A percentile compares a stretch with the other conserved stretches of the same genome.
Conservation (phyloP, 768 basidiomycete genomes). For the Coprinellus aureogranulatus region DNA sequence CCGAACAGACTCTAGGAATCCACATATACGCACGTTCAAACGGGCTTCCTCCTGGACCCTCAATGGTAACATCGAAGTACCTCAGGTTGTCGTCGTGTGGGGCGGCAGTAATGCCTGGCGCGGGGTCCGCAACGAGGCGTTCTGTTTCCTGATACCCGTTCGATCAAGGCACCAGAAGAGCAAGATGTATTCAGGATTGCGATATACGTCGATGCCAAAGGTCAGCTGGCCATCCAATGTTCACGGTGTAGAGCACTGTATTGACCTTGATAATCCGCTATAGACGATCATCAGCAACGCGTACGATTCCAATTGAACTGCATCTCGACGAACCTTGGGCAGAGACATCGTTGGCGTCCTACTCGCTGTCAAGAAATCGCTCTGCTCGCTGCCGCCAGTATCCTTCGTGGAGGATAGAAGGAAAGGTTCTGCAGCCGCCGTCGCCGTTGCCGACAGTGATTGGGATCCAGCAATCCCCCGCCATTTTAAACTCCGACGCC, state of each 20-base stretch:
- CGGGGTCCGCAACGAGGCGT: conserved; percentile 91
- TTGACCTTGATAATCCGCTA: conserved; percentile 11
- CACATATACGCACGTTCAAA: conserved; percentile 75
- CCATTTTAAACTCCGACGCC: too few species aligned
- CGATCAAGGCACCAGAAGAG: too few species aligned
- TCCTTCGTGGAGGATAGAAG: too few species aligned
- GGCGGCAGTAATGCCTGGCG: conserved; percentile 91
- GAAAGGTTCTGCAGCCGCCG: too few species aligned
- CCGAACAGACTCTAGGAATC: too few species aligned
- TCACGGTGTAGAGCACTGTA: neutral
- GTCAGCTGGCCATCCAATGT: neutral
- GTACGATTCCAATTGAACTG: neutral
- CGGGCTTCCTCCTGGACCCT: conserved; percentile 92
- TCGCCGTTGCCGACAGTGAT: too few species aligned
- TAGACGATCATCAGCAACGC: neutral
- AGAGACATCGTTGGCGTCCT: conserved; percentile 1
- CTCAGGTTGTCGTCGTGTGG: conserved; percentile 97
- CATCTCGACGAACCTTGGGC: conserved; percentile 9
- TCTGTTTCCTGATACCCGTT: conserved; percentile 79
- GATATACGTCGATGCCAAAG: neutral
- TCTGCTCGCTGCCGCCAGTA: too few species aligned
- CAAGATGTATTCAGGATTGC: too few species aligned
- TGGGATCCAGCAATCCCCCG: too few species aligned
- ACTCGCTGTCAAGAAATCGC: too few species aligned
- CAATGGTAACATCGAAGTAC: conserved; percentile 97